These are phyloP conservation scores for Jaltomata sinuosa DNA, from an alignment of 257 asterid genomes.

Conservation along the genomic window DNA sequence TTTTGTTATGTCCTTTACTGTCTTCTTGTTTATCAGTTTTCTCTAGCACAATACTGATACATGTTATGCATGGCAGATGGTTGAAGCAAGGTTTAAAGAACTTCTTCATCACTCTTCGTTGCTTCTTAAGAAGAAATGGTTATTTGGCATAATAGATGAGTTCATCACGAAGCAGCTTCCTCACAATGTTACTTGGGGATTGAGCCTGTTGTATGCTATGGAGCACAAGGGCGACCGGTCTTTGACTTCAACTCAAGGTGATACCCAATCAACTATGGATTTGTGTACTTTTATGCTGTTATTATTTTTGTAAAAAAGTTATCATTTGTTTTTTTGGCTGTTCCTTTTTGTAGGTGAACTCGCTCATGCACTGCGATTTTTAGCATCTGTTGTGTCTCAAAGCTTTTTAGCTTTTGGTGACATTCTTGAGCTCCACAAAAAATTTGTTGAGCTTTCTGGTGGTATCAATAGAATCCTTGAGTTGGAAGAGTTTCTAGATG, in stretches of 20 bases:
- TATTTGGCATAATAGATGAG: constrained; percentile 85
- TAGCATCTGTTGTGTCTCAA: constrained; percentile 99
- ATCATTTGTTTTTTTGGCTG: neutral
- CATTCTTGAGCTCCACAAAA: constrained; percentile 91
- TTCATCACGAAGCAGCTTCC: constrained; percentile 97
- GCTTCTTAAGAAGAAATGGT: constrained; percentile 91
- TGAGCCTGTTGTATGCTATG: constrained; percentile 93
- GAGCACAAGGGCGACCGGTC: constrained; percentile 96
- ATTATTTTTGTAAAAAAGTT: neutral
- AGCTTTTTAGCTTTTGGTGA: constrained; percentile 99
- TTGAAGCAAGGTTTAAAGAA: constrained; percentile 65
- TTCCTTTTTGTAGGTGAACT: constrained; percentile 61
- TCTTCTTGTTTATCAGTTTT: neutral
- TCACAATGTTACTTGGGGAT: constrained; percentile 95
- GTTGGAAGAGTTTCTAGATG: constrained; percentile 87
- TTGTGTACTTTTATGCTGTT: neutral
- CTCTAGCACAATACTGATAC: neutral
- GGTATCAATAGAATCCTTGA: constrained; percentile 85
- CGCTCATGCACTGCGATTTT: constrained; percentile 91
- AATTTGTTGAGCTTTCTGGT: constrained; percentile 94
- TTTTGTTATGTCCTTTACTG: neutral
- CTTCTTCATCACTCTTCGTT: constrained; percentile 70
- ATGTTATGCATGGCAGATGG: constrained; percentile 53
- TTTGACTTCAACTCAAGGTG: constrained; percentile 96
- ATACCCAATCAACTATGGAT: neutral